Conservation (phyloP, 1,284 basidiomycete species). For the Taiwanofungus camphoratus region DNA sequence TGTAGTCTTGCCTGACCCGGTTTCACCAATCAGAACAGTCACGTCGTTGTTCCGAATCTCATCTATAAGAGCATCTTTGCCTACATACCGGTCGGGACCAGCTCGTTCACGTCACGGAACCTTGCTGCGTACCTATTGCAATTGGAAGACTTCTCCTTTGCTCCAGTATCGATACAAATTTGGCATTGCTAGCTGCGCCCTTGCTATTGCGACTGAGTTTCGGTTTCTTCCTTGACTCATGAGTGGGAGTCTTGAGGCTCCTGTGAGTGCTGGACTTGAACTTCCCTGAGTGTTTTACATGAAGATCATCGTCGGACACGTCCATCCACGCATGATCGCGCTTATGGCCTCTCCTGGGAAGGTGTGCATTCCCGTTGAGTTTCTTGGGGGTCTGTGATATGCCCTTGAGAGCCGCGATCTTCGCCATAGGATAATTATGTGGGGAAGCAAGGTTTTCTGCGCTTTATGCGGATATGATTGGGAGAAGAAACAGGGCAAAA, state of each 20-base stretch:
- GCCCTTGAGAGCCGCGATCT: conserved; percentile 18
- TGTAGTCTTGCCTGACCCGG: conserved; percentile 97
- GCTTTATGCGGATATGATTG: not conserved
- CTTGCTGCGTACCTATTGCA: conserved; percentile 53
- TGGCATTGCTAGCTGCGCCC: conserved; percentile 5
- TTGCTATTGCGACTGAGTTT: conserved; percentile 7
- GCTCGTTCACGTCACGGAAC: too few species aligned
- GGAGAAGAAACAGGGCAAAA: not conserved
- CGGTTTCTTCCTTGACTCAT: conserved; percentile 17
- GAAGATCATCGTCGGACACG: conserved; percentile 25
- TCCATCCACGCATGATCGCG: conserved; percentile 24
- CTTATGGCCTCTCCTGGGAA: conserved; percentile 14
- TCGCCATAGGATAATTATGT: conserved; percentile 12
- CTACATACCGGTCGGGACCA: conserved; percentile 33
- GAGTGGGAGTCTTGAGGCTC: conserved; percentile 9
- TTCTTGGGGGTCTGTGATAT: conserved; percentile 12
- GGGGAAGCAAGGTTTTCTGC: not conserved
- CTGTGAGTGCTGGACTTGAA: not conserved
- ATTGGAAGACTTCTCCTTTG: conserved; percentile 74
- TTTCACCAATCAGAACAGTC: conserved; percentile 91
- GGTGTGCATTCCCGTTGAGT: conserved; percentile 8
- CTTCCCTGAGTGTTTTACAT: conserved; percentile 17
- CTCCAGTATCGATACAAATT: conserved; percentile 38
- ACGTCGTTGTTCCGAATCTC: conserved; percentile 81
- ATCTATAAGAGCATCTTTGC: conserved; percentile 68